phyloP scores from a whole-genome alignment of 1,284 basidiomycete species.

The Ganoderma resinaceum region DNA sequence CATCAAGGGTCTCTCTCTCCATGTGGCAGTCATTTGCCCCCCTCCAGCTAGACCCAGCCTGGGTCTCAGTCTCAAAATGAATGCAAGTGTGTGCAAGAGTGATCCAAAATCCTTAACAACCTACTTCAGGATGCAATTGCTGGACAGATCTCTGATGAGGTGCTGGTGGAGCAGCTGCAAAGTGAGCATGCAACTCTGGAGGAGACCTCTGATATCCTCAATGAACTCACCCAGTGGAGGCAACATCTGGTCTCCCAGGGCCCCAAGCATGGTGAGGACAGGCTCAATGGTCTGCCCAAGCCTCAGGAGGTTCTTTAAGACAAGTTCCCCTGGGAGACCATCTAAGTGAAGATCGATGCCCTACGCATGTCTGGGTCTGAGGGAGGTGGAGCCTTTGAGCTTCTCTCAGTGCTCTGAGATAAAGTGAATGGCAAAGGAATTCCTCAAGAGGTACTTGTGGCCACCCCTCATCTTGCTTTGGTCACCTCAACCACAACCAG shows the following conservation, averaged over 20 bases:
- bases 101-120: background rate
- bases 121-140: background rate
- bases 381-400: fast-evolving
- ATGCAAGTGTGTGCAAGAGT: background rate
- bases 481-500: background rate
- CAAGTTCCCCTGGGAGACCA: background rate
- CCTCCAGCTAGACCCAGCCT: background rate
- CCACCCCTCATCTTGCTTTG: background rate
- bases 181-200: background rate
- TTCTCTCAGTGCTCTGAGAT: background rate
- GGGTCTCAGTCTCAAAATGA: background rate
- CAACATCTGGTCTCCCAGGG: too few relatives aligned
- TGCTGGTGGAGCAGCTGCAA: background rate
- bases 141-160: background rate
- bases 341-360: background rate
- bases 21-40: too few relatives aligned
- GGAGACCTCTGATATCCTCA: too few relatives aligned
- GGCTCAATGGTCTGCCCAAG: too few relatives aligned
- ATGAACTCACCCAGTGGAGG: too few relatives aligned
- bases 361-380: background rate
- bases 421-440: background rate
- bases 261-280: too few relatives aligned
- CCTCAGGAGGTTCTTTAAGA: background rate
- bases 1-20: too few relatives aligned
- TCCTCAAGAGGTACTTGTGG: background rate